Evolutionary conservation across 1,284 basidiomycete species (phyloP), one percentile per base, ranked within the genome.

Genomic region (Trametes versicolor): DNA sequence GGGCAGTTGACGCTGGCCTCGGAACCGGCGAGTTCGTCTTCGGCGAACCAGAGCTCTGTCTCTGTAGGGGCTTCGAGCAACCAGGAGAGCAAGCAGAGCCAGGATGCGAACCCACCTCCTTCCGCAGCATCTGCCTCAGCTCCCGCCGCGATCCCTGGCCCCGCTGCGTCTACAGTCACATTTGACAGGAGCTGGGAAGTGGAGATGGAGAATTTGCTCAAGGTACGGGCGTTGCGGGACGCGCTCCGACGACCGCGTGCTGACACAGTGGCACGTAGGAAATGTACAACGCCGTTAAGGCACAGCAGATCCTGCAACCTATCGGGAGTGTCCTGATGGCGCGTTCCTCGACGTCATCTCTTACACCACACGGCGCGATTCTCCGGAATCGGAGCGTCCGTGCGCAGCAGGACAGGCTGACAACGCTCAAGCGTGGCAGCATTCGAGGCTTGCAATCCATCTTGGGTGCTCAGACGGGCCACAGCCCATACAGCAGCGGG

Each of bases 211-310:
- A 86, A 71, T 65, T 76, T 95, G 65, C 85, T 99, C 68, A 96
- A 95, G 86, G 94, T 94, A 62, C 49, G 80, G 21, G 23, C 72
- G 54, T 45, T 53, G 15, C 23, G 19, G n/a, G 25, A 8, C 17
- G 17, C 27, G 34, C 27, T 51, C 56, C 48, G 47, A 47, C 61
- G 48, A 54, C 53, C 17, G 12, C 7, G 4, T 13, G 15, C 48
- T 45, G 25, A 49, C n/a, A 34, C 17, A 19, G 2, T 17, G 23
- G 32, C 17, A 25, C 58, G 23, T 27, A 96, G 92, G 97, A 99
- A 73, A 98, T 99, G 83, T 99, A 97, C 81, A 86, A 85, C 65
- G 91, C 95, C 13, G 91, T 99, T 78, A 96, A 97, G 79, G 86
- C 82, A 51, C 94, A 97, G 70, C 94, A 96, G 71, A 98, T 99